A percentile compares a stretch with the other conserved stretches of the same genome.
Conservation (phyloP, 179 eudicot species). For the Pouteria campechiana region DNA sequence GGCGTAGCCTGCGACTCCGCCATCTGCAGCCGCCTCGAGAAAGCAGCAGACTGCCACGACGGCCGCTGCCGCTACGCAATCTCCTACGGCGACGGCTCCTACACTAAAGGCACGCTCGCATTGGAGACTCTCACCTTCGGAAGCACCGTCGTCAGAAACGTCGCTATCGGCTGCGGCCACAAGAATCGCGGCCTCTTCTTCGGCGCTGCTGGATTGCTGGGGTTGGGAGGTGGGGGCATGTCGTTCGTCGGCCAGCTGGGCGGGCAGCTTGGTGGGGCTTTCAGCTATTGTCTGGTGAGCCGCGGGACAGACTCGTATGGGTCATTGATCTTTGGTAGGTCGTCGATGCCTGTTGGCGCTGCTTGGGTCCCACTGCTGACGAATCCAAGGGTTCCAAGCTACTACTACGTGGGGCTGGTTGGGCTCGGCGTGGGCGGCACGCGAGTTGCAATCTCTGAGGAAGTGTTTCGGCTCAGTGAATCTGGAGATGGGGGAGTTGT, state of each 20-base stretch:
- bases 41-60: slow-evolving; percentile 44
- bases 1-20: slow-evolving; percentile 48
- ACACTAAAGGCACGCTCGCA: slow-evolving; percentile 68
- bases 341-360: slow-evolving; percentile 62
- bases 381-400: slow-evolving; percentile 50
- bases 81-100: slow-evolving; percentile 70
- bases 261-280: slow-evolving; percentile 66
- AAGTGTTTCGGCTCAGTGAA: slow-evolving; percentile 22
- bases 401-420: slow-evolving; percentile 47
- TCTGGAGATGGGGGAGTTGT: slow-evolving; percentile 64
- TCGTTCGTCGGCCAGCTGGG: slow-evolving; percentile 76
- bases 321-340: slow-evolving; percentile 58
- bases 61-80: slow-evolving; percentile 63
- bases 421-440: slow-evolving; percentile 83
- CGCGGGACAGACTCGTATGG: slow-evolving; percentile 52
- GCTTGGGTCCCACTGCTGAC: slow-evolving; percentile 68
- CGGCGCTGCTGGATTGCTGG: slow-evolving; percentile 76
- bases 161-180: slow-evolving; percentile 86
- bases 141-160: slow-evolving; percentile 25
- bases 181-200: slow-evolving; percentile 71
- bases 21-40: slow-evolving; percentile 43
- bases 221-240: slow-evolving; percentile 75
- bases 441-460: slow-evolving; percentile 37
- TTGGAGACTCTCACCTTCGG: slow-evolving; percentile 64
- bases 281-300: slow-evolving; percentile 65